Percentiles rank a stretch among this genome's conserved stretches.
These are phyloP conservation scores for Carpinus fangiana DNA, from an alignment of 306 rosid genomes.

Conservation along the genomic window DNA sequence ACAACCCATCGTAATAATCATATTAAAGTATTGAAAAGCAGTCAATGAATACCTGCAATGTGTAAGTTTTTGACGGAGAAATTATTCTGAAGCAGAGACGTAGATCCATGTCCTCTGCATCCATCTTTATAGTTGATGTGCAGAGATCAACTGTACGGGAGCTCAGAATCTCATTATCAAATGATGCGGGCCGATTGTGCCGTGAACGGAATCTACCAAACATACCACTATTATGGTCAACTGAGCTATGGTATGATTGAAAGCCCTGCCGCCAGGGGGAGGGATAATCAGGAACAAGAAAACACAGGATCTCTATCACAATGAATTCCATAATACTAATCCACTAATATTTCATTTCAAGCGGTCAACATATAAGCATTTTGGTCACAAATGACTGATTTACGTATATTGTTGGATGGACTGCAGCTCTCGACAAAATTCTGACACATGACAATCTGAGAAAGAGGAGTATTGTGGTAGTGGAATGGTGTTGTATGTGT, in stretches of 20 bases:
- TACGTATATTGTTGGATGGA: not conserved
- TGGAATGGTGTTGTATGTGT: too few species aligned
- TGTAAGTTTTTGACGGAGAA: constrained; percentile 80
- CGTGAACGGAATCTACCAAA: constrained; percentile 89
- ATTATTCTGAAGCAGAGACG: constrained; percentile 96
- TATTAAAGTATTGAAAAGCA: constrained; percentile 16
- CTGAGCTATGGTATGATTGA: constrained; percentile 66
- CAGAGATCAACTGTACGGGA: constrained; percentile 70
- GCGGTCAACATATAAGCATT: not conserved
- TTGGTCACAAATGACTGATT: not conserved
- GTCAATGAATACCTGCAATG: constrained; percentile 74
- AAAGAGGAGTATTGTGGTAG: too few species aligned
- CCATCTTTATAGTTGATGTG: constrained; percentile 91
- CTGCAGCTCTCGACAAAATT: too few species aligned
- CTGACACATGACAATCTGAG: too few species aligned
- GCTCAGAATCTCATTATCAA: constrained; percentile 69
- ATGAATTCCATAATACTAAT: not conserved
- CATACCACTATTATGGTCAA: constrained; percentile 76
- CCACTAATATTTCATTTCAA: not conserved
- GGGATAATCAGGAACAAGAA: constrained; percentile 26
- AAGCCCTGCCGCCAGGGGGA: constrained; percentile 47
- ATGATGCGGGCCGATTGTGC: constrained; percentile 62
- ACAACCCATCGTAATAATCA: not conserved
- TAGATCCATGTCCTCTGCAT: constrained; percentile 89
- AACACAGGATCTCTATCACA: constrained; percentile 21